Percentiles rank a stretch among this genome's conserved stretches.
phyloP scores from a whole-genome alignment of 192 early-diverging fungal genomes.

The Phycomyces blakesleeanus region DNA sequence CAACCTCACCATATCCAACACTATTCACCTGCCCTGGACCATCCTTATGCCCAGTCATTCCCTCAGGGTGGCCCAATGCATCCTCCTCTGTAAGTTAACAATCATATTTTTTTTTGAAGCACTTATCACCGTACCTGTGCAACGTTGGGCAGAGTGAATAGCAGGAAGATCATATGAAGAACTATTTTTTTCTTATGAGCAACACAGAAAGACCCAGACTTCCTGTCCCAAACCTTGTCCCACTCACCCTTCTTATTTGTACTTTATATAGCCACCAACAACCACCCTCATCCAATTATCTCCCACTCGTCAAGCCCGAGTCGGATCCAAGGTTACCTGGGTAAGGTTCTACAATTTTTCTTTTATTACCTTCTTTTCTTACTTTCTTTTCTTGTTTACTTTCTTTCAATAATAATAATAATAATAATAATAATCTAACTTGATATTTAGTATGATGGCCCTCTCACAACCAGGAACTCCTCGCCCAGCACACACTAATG shows the following conservation, averaged over 20 bases:
- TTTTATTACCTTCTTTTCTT: background rate
- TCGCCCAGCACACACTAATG: slow-evolving; percentile 12
- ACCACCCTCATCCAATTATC: slow-evolving; percentile 11
- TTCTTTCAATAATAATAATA: too few relatives aligned
- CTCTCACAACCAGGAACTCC: slow-evolving; percentile 27
- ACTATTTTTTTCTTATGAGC: background rate
- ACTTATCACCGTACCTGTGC: background rate
- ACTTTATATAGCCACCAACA: slow-evolving; percentile 11
- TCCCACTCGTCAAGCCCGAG: slow-evolving; percentile 10
- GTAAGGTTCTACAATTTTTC: slow-evolving; percentile 11
- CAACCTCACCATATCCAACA: slow-evolving; percentile 13
- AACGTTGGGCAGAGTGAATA: slow-evolving; percentile 10
- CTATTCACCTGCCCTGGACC: slow-evolving; percentile 22
- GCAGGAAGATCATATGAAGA: slow-evolving; percentile 1
- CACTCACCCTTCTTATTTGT: slow-evolving; percentile 8
- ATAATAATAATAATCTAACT: too few relatives aligned
- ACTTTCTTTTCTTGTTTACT: background rate
- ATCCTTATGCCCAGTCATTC: slow-evolving; percentile 15
- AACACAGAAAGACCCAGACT: background rate
- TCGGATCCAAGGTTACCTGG: slow-evolving; percentile 30
- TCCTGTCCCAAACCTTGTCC: background rate
- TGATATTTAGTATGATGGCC: slow-evolving; percentile 27
- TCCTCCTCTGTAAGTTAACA: slow-evolving; percentile 22
- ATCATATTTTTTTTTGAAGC: background rate
- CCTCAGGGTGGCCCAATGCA: slow-evolving; percentile 13